Evolutionary conservation across 164 flowering plant species (phyloP).

Genomic region (Piper longum): DNA sequence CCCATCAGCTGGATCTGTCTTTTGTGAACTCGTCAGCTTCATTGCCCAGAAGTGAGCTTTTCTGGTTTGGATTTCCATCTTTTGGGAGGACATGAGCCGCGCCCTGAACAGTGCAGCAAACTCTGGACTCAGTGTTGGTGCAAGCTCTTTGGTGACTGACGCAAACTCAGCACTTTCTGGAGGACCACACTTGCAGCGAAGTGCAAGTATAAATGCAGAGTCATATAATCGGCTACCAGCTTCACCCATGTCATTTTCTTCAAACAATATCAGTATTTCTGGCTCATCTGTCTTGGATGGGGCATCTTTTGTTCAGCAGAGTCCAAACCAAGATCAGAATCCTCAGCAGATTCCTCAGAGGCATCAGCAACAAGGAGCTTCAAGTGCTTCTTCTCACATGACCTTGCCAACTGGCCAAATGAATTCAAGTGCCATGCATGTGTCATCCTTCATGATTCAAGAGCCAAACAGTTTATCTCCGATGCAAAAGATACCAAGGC

Average conservation of each 20-base stretch:
- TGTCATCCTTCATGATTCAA: constrained; percentile 36
- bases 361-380: constrained; percentile 50
- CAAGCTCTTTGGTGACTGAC: constrained; percentile 90
- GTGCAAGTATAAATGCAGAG: constrained; percentile 78
- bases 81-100: constrained; percentile 72
- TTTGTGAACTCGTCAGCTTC: constrained; percentile 64
- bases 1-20: constrained; percentile 52
- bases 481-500: constrained; percentile 67
- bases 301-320: constrained; percentile 52
- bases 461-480: constrained; percentile 47
- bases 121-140: constrained; percentile 92
- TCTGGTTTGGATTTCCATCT: constrained; percentile 35
- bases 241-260: constrained; percentile 86
- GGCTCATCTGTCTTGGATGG: constrained; percentile 76
- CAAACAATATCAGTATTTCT: constrained; percentile 66
- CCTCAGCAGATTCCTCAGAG: constrained; percentile 31
- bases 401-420: constrained; percentile 39
- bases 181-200: constrained; percentile 91
- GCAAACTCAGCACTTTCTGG: constrained; percentile 91
- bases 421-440: constrained; percentile 26
- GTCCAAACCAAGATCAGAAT: constrained; percentile 52
- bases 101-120: constrained; percentile 53
- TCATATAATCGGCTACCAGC: constrained; percentile 75
- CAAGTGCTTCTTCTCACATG: constrained; percentile 67
- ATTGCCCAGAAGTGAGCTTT: constrained; percentile 40